Evolutionary conservation across 257 asterid species (phyloP).

Genomic region (Lycium ferocissimum): DNA sequence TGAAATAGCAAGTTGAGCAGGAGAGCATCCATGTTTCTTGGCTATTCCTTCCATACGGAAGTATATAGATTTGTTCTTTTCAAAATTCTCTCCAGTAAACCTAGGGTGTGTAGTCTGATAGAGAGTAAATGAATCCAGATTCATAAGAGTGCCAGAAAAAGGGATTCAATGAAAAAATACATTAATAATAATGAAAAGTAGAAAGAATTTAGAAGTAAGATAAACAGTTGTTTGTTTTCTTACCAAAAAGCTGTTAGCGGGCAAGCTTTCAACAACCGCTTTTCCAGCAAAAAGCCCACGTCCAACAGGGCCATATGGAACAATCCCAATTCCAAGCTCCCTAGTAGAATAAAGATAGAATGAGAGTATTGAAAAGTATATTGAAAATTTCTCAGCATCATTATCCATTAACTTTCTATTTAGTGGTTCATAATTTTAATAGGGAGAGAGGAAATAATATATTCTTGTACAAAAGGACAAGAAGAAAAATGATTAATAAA

Average conservation of each 20-base stretch:
- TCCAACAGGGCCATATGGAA: slow-evolving; percentile 65
- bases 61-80: slow-evolving; percentile 62
- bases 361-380: background rate
- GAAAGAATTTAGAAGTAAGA: background rate
- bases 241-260: slow-evolving; percentile 54
- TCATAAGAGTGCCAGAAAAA: slow-evolving; percentile 17
- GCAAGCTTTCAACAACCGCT: slow-evolving; percentile 50
- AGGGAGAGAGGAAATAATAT: slow-evolving; percentile 5
- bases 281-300: slow-evolving; percentile 63
- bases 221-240: background rate
- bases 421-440: background rate
- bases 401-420: background rate
- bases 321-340: slow-evolving; percentile 72
- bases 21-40: slow-evolving; percentile 56
- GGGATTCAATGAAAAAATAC: background rate
- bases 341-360: slow-evolving; percentile 37
- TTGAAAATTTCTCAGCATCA: background rate
- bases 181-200: background rate
- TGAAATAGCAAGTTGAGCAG: slow-evolving; percentile 68
- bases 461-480: background rate
- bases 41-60: slow-evolving; percentile 56
- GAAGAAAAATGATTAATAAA: background rate
- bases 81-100: slow-evolving; percentile 64
- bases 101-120: slow-evolving; percentile 56
- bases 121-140: background rate